Evolutionary conservation across 2,329 filamentous ascomycete genomes (phyloP), one percentile per base, ranked within the genome.

Genomic region (Ciborinia camelliae): DNA sequence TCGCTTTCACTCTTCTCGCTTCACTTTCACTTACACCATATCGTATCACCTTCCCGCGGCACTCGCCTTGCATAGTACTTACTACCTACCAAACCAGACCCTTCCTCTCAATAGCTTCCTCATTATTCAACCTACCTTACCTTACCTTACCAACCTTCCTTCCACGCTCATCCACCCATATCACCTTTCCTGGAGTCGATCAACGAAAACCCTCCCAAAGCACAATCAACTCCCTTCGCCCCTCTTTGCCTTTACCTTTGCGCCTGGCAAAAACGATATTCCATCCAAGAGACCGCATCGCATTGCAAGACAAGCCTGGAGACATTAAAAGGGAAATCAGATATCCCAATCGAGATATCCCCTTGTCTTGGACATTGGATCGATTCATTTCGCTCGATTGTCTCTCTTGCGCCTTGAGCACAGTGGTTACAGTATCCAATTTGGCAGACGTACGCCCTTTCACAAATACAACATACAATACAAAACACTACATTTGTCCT

Each of bases 391-490:
- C 39, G 26, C 54, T 45, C 53, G 43, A 43, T 55, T 43, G 39
- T 57, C 39, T 57, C 54, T 43, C 53, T 47, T 58, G 41, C 54
- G 41, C 41, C 39, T 23, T 10, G 54, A 58, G 39, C 18, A 58
- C 54, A 18, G 39, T 47, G 41, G 28, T 58, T 43, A 57, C 54
- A 43, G 28, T 57, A n/a, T 57, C 26, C 30, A 18, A 50, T 47
- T 50, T 32, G 47, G 32, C 26, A 55, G 50, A 55, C 60, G 20
- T 43, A 20, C 60, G 39, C 60, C 50, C n/a, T 63, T 55, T 57
- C 61, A 57, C 61, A 39, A 37, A 48, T 53, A 39, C 45, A 23
- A 30, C 47, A 35, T 50, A 26, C 15, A 60, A 20, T 30, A 32
- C 26, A 47, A 26, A 52, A 45, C 54, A 58, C 41, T 12, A 43